Conservation (phyloP, 352 stramenopile species). For the Phytopythium delawarense region DNA sequence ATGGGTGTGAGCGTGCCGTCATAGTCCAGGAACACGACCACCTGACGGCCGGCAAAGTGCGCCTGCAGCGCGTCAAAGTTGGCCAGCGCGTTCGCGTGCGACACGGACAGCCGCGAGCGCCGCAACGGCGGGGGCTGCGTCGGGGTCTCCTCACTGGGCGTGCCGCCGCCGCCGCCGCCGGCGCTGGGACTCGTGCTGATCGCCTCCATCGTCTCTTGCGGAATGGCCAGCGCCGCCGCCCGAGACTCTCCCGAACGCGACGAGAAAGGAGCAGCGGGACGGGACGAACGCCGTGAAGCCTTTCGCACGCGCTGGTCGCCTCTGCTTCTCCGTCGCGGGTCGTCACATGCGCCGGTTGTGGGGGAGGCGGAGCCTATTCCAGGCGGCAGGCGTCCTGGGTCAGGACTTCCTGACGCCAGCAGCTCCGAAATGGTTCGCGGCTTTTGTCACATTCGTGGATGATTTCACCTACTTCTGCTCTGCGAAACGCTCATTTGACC, state of each 20-base stretch:
- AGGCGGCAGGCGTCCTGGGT: neutral
- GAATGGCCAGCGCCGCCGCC: neutral
- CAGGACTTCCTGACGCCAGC: neutral
- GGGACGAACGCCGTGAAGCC: neutral
- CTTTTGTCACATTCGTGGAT: neutral
- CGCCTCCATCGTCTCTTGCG: neutral
- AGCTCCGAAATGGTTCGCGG: neutral
- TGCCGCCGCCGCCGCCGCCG: neutral
- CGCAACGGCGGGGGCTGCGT: conserved; percentile 9
- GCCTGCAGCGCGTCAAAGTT: conserved; percentile 60
- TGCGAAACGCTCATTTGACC: neutral
- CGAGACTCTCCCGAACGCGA: neutral
- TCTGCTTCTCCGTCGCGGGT: neutral
- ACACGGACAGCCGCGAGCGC: conserved; percentile 54
- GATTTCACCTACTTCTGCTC: neutral
- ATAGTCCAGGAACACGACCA: conserved; percentile 89
- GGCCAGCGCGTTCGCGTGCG: conserved; percentile 63
- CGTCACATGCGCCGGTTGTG: conserved; percentile 1
- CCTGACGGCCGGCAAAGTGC: conserved; percentile 46
- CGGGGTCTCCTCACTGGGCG: conserved; percentile 8
- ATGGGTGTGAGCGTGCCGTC: conserved; percentile 89
- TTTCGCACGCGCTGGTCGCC: neutral
- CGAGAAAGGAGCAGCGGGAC: neutral
- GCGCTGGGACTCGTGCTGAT: neutral
- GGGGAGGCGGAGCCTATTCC: neutral